phyloP scores from a whole-genome alignment of 768 basidiomycete genomes.

The Nevesoporus exiguus region DNA sequence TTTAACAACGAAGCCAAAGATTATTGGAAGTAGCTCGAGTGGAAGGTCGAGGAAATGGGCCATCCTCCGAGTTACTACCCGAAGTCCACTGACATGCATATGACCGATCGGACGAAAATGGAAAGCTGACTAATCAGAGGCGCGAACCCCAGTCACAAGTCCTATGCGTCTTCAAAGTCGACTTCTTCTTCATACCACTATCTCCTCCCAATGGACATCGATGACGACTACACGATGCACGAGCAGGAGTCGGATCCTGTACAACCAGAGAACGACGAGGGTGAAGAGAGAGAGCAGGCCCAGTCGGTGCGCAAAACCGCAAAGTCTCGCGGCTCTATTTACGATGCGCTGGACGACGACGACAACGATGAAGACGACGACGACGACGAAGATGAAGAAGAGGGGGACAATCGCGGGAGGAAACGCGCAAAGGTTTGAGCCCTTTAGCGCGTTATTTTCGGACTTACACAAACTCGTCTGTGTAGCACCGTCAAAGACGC shows the following conservation, averaged over 20 bases:
- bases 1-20: conserved; percentile 49
- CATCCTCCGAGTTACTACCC: conserved; percentile 28
- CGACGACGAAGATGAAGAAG: conserved; percentile 59
- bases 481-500: conserved; percentile 64
- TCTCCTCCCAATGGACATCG: conserved; percentile 26
- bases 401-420: conserved; percentile 39
- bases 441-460: not conserved
- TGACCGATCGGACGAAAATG: not conserved
- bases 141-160: not conserved
- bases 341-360: conserved; percentile 37
- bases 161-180: not conserved
- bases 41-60: conserved; percentile 55
- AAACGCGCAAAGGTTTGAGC: conserved; percentile 60
- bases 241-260: conserved; percentile 28
- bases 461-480: conserved; percentile 8
- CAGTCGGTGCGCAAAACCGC: conserved; percentile 18
- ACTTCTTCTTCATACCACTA: conserved; percentile 27
- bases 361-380: conserved; percentile 51
- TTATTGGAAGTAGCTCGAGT: conserved; percentile 56
- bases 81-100: not conserved
- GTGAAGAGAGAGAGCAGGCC: conserved; percentile 33
- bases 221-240: conserved; percentile 35
- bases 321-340: conserved; percentile 32
- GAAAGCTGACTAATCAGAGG: conserved; percentile 26
- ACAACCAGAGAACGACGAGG: conserved; percentile 38